Evolutionary conservation across 371 early-diverging fungal species (phyloP), one percentile per base, ranked within the genome.

Genomic region (Mucor plumbeus): DNA sequence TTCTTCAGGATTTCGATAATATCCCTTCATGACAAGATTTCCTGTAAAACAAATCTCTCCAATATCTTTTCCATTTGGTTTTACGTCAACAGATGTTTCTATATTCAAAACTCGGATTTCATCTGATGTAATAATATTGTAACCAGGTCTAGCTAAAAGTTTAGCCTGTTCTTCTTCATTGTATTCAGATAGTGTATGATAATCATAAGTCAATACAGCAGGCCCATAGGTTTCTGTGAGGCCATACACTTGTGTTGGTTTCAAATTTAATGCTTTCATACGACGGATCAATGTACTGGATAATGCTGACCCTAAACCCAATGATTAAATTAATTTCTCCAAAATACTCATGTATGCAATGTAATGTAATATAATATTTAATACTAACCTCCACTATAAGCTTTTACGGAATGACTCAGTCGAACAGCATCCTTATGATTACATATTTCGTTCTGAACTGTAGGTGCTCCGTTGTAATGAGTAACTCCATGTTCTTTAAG

Each of bases 41-140:
- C 91, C 91, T 6, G 89, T 66, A 60, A 89, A 78, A 35, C 89
- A 87, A 21, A 91, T 83, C 63, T 91, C 91, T 11, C 91, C 91
- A 33, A 88, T 71, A 0, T 84, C 77, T 50, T 76, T 73, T 15
- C 88, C 90, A 65, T 90, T 78, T 59, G 81, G 77, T 11, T 80
- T 78, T 5, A 87, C 87, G 54, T 88, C 90, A 11, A 70, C 15
- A 57, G 77, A 82, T 35, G 86, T 74, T 0, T 76, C 59, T 26
- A 11, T 50, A 55, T 91, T 78, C 19, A 89, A 72, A 0, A 91
- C 88, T 4, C 87, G 78, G 7, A 87, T 68, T 57, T 88, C 87
- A 61, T 91, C 91, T 47, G 83, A 68, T 11, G 85, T 78, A 7
- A 85, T 38, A 54, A 80, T 87, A 13, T 73, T 78, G 41, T 83